Base-by-base conservation (phyloP, 768 basidiomycete genomes). In the Tulasnella sp. region DNA sequence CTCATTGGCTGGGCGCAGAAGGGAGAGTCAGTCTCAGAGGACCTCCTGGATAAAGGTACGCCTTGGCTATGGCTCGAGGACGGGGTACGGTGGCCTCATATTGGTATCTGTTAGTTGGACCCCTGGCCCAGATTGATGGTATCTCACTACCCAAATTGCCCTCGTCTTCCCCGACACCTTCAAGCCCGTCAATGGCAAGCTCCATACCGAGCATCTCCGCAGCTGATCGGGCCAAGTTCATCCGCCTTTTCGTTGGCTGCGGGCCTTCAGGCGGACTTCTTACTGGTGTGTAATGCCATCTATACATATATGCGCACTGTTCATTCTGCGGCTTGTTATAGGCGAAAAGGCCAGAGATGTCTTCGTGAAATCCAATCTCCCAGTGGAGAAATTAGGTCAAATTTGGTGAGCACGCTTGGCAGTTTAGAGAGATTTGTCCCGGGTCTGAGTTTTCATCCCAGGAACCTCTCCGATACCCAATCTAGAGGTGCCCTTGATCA, bases 381-480 rank as follows among this genome's bases (percentile, higher is more conserved):
- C 85, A 0, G 83, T 86, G 64, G 92, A 95, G 58, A 86, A 86
- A 64, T 79, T 99, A 24, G 83, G 86, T 32, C 87, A 91, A 69
- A 94, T 98, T 73, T 99, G 96, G 95, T 90, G 61, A 44, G 43
- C 34, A 38, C 34, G 5, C 34, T 15, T 15, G 7, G 34, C 34
- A 15, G 34, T 7, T 38, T 5, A 38, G 21, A 26, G 48, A n/a
- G n/a, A n/a, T n/a, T n/a, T 54, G 32, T 19, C 26, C 44, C 34
- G 44, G 4, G 27, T 52, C 41, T 43, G 42, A 13, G 19, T 52
- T 51, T 32, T 56, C 32, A 17, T 50, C 26, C 2, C 66, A 96
- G 93, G 94, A 85, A 79, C 64, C 79, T 99, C 41, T 87, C 94
- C n/a, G 96, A 99, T 71, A 94, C 93, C 3, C 88, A 94, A 71